Base-by-base conservation (phyloP, 495 filamentous ascomycete species). In the Lasiosphaeriaceae sp. region DNA sequence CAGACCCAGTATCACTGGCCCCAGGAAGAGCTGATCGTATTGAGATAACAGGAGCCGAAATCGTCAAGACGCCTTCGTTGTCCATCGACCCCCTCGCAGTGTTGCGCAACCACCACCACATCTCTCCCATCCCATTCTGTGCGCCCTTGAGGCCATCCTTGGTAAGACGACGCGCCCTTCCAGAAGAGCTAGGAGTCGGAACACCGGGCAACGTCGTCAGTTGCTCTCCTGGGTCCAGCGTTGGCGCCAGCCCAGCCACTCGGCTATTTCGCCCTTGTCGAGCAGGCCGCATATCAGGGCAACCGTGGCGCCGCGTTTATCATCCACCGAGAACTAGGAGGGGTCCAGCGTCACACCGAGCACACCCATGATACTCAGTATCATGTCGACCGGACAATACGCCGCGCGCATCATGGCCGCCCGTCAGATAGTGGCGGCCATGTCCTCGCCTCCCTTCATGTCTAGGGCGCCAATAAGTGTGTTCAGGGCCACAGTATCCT, bases 261-360 rank as follows among this genome's bases (percentile, higher is more conserved):
- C 41, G 5, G 41, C 16, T 12, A 3, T 44, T 20, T 44, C 16
- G 41, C 41, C 41, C 14, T 44, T 44, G 16, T 44, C 14, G 16
- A 44, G 41, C 5, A 44, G 19, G 14, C 16, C 41, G 16, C 41
- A 12, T 12, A 44, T 44, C 41, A 44, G 19, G 14, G 41, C 41
- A 20, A 44, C 14, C 5, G 41, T n/a, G 16, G 41, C 41, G 41
- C 41, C 41, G 19, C 5, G 41, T 16, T 16, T 44, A 12, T 44
- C 41, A 20, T 44, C 19, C 41, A 5, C 41, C 16, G 41, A n/a
- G 41, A 44, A 44, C 41, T 44, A 12, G 41, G 3, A 3, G 19
- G 50, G 50, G 11, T 52, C 50, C 50, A 52, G 50, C 2, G 4
- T 34, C 16, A 52, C 50, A 31, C 50, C 50, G 17, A 52, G n/a